phyloP scores from a whole-genome alignment of 306 rosid species.

The Prunus dulcis region DNA sequence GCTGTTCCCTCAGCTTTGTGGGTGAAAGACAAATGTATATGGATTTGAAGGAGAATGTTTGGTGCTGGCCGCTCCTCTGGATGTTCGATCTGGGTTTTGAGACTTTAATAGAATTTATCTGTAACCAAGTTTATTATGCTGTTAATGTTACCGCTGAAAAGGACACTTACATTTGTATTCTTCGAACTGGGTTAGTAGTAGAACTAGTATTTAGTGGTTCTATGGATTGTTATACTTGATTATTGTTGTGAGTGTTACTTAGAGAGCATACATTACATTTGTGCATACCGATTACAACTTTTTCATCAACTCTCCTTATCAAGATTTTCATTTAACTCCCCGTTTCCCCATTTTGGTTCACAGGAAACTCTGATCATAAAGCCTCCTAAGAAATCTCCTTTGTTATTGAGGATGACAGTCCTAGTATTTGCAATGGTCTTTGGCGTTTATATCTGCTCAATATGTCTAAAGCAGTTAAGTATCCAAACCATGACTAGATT shows the following conservation, averaged over 20 bases:
- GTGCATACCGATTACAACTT: constrained; percentile 1
- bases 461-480: constrained; percentile 70
- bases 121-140: constrained; percentile 14
- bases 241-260: background rate
- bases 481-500: constrained; percentile 43
- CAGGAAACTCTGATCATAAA: constrained; percentile 70
- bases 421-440: constrained; percentile 63
- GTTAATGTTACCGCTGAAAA: constrained; percentile 1
- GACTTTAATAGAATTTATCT: background rate
- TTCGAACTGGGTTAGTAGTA: background rate
- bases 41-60: constrained; percentile 21
- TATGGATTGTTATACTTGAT: background rate
- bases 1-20: constrained; percentile 14
- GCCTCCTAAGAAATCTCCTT: constrained; percentile 74
- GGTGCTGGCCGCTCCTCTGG: constrained; percentile 23
- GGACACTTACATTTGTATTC: background rate
- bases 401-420: constrained; percentile 56
- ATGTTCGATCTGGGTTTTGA: constrained; percentile 35
- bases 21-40: constrained; percentile 8
- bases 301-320: constrained; percentile 7
- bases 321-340: background rate
- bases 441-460: constrained; percentile 63
- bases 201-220: background rate
- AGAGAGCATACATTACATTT: constrained; percentile 1
- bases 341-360: constrained; percentile 10